Conservation (phyloP, 2,329 filamentous ascomycete genomes). For the Clonostachys sp. region DNA sequence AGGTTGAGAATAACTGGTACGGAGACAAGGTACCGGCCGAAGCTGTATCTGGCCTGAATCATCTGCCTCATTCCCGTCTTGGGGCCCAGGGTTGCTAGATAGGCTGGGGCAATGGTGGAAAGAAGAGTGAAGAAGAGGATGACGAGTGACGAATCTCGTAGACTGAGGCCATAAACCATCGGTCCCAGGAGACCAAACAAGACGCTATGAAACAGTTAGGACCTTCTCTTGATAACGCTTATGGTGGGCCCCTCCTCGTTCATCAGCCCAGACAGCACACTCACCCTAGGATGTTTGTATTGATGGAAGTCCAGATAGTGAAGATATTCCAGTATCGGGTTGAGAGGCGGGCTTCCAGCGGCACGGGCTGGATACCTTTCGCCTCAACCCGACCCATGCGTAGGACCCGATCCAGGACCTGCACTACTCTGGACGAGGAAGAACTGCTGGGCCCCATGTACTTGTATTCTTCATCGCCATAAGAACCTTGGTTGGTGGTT, state of each 20-base stretch:
- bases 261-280: constrained; percentile 4
- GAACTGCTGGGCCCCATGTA: too few species aligned
- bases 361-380: constrained; percentile 36
- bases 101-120: constrained; percentile 48
- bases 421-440: too few species aligned
- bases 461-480: too few species aligned
- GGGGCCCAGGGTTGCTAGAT: constrained; percentile 52
- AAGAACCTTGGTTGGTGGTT: too few species aligned
- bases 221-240: constrained; percentile 3
- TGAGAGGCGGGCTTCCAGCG: constrained; percentile 31
- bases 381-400: constrained; percentile 34
- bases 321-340: constrained; percentile 37
- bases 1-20: constrained; percentile 59
- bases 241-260: background rate
- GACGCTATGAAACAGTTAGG: constrained; percentile 30
- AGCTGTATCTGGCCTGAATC: constrained; percentile 60
- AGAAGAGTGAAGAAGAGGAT: constrained; percentile 61
- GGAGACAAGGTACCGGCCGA: constrained; percentile 54
- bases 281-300: constrained; percentile 39
- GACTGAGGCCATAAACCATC: constrained; percentile 43
- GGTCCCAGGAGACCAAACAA: constrained; percentile 62
- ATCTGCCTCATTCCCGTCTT: constrained; percentile 63
- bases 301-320: constrained; percentile 43
- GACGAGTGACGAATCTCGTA: constrained; percentile 52
- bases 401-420: constrained; percentile 13